A percentile compares a stretch with the other conserved stretches of the same genome.
Conservation (phyloP, 2,329 filamentous ascomycete genomes). For the Pseudocercospora macadamiae region DNA sequence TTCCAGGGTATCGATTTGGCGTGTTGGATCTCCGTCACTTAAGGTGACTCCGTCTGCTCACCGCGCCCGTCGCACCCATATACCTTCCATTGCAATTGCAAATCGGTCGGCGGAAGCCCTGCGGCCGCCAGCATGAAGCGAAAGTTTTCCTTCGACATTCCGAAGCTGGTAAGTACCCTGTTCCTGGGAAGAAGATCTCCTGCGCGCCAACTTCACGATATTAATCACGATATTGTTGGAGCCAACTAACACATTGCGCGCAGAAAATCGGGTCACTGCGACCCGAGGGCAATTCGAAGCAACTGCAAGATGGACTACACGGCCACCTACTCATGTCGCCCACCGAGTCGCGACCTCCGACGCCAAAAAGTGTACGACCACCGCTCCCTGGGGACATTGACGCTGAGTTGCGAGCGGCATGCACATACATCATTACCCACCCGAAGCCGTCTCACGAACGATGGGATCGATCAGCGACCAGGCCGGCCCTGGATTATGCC, state of each 20-base stretch:
- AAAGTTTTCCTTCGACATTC: conserved; percentile 49
- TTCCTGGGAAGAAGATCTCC: conserved; percentile 2
- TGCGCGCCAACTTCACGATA: conserved; percentile 5
- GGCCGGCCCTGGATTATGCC: conserved; percentile 39
- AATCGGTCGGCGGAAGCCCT: not conserved
- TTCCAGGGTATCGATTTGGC: not conserved
- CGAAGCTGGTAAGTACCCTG: conserved; percentile 42
- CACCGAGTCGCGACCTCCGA: conserved; percentile 42
- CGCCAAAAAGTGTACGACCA: conserved; percentile 48
- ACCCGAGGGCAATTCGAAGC: conserved; percentile 18
- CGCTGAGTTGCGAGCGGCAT: conserved; percentile 50
- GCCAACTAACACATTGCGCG: conserved; percentile 7
- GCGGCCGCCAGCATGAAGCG: conserved; percentile 40
- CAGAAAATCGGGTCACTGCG: conserved; percentile 14
- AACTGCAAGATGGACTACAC: conserved; percentile 9
- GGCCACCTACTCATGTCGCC: conserved; percentile 24
- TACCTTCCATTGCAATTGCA: not conserved
- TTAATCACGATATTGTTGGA: not conserved
- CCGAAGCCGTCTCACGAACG: conserved; percentile 41
- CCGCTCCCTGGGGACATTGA: conserved; percentile 47
- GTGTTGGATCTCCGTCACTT: not conserved
- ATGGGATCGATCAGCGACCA: conserved; percentile 37
- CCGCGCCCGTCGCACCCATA: not conserved
- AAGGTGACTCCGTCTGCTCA: not conserved
- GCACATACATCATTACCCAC: conserved; percentile 47